Evolutionary conservation across 2,329 filamentous ascomycete species (phyloP).

Genomic region (Penicillium decumbens): DNA sequence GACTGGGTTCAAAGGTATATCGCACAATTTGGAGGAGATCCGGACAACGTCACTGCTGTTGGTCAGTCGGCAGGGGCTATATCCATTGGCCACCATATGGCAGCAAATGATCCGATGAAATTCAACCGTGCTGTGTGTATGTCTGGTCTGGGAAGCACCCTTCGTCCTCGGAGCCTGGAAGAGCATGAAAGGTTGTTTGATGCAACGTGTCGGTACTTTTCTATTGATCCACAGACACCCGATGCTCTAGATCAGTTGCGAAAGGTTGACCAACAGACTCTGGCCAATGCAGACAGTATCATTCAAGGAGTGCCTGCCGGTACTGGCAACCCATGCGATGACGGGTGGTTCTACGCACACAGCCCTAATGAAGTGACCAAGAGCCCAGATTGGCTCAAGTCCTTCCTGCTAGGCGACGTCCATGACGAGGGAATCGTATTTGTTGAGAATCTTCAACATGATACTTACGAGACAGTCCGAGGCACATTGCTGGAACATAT

Average conservation of each 20-base stretch:
- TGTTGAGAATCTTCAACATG: slow-evolving; percentile 3
- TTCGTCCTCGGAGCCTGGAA: background rate
- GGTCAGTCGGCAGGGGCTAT: slow-evolving; percentile 11
- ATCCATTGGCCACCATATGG: slow-evolving; percentile 12
- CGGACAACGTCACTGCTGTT: slow-evolving; percentile 5
- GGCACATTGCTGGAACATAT: slow-evolving; percentile 4
- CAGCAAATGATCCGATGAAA: slow-evolving; percentile 10
- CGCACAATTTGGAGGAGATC: slow-evolving; percentile 7
- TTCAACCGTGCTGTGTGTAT: slow-evolving; percentile 14
- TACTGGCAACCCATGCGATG: slow-evolving; percentile 10
- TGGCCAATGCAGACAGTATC: slow-evolving; percentile 10
- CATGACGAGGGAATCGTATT: slow-evolving; percentile 13
- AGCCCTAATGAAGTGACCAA: slow-evolving; percentile 1
- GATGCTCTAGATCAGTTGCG: slow-evolving; percentile 10
- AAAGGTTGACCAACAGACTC: slow-evolving; percentile 5
- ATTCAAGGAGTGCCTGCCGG: slow-evolving; percentile 9
- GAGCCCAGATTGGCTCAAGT: slow-evolving; percentile 3
- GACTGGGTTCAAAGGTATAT: slow-evolving; percentile 13
- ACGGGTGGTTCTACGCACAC: slow-evolving; percentile 13
- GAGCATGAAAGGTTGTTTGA: slow-evolving; percentile 6
- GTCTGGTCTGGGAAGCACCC: slow-evolving; percentile 11
- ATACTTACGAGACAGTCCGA: slow-evolving; percentile 6
- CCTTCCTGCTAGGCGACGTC: slow-evolving; percentile 10
- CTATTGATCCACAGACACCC: slow-evolving; percentile 1
- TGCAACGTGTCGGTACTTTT: slow-evolving; percentile 8